Base-by-base conservation (phyloP, 1,139 yeast genomes). In the Yamadazyma spencermartinsiae region DNA sequence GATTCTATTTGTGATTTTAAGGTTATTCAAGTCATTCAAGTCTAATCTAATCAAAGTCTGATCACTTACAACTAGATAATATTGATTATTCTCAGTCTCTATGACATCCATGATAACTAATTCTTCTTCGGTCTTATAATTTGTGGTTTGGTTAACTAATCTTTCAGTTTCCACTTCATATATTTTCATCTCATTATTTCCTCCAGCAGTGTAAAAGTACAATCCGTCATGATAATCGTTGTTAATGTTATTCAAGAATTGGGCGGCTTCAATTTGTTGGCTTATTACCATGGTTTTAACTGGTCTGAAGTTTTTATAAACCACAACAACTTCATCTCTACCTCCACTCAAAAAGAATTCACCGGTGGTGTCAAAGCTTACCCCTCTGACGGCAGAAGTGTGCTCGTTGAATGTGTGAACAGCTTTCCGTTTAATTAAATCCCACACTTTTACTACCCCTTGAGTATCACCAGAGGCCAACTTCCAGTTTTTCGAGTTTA, bases 381-480 rank as follows among this genome's bases (percentile, higher is more conserved):
- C 65, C 0, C 96, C 96, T 60, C 98, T 78, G 2, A 92, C 94
- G 0, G 96, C 94, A 16, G 88, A 74, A 6, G 76, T 76, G 56
- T 94, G 98, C 48, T 88, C 95, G 40, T 75, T 81, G 35, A 82
- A 67, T 20, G 82, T 75, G 12, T 72, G 68, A 6, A 80, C 49
- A 43, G 86, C 78, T 55, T 81, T 86, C 50, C 96, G 74, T 55
- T 79, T 84, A 10, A 86, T 92, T 46, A 92, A 71, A 63, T 90
- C 96, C 98, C 98, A 92, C 2, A 92, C 74, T 51, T 89, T 84
- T 19, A 86, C 82, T 10, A 78, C 72, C 43, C 97, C 98, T 71
- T 82, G 86, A 21, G 92, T 85, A 58, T 87, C 95, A 51, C 96
- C 97, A 52, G 88, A 79, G 12, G 88, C 86, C 43, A 92, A 70